These are phyloP conservation scores for Lichtheimia corymbifera DNA, from an alignment of 371 early-diverging fungal species.

Conservation along the genomic window DNA sequence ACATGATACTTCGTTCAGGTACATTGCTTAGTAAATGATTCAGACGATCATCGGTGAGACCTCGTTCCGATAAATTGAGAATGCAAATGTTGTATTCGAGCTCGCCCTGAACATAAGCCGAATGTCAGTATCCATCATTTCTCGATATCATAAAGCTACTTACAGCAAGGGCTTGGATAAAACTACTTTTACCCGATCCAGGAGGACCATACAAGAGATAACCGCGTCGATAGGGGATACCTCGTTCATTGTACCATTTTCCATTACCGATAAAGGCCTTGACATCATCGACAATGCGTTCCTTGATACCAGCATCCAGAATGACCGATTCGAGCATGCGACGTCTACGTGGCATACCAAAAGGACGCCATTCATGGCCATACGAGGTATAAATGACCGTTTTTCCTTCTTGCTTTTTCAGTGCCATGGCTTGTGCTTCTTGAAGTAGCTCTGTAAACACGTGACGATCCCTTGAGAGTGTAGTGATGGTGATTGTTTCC, in stretches of 20 bases:
- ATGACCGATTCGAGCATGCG: constrained; percentile 87
- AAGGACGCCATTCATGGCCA: constrained; percentile 97
- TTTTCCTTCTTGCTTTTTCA: constrained; percentile 89
- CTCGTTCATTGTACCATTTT: constrained; percentile 94
- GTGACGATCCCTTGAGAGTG: constrained; percentile 77
- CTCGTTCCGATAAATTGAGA: constrained; percentile 91
- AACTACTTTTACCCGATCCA: constrained; percentile 98
- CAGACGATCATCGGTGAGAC: constrained; percentile 94
- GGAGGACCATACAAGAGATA: constrained; percentile 99
- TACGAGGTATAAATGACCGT: constrained; percentile 93
- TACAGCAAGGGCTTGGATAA: constrained; percentile 96
- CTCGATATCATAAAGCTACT: constrained; percentile 1
- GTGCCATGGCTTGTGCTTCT: constrained; percentile 84
- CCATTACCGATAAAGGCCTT: constrained; percentile 83
- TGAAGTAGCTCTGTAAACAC: constrained; percentile 76
- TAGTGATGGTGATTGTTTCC: constrained; percentile 94
- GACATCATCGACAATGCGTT: constrained; percentile 83
- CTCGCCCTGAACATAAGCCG: constrained; percentile 61
- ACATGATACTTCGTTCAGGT: constrained; percentile 94
- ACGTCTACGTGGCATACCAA: constrained; percentile 90
- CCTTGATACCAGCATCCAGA: constrained; percentile 75
- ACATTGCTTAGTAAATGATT: constrained; percentile 91
- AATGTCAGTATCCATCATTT: not conserved
- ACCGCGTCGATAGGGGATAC: constrained; percentile 96
- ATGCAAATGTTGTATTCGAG: constrained; percentile 97